Percentiles rank a stretch among this genome's conserved stretches.
Evolutionary conservation across 805 yeast genomes (phyloP).

Genomic region (Yarrowia porcina): DNA sequence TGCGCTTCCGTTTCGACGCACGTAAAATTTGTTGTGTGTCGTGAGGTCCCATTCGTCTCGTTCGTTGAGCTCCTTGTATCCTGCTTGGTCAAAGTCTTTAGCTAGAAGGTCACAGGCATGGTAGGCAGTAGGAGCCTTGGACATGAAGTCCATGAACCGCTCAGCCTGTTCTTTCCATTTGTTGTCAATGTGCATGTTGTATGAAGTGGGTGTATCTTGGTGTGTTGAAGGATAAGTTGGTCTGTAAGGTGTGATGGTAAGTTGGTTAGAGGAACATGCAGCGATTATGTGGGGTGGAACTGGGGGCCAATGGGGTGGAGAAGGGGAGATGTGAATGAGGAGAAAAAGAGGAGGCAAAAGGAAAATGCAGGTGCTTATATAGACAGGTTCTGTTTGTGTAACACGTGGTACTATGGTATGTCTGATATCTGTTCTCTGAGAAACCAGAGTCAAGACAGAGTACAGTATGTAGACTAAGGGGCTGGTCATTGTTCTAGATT

Average conservation of each 20-base stretch:
- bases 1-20: conserved; percentile 63
- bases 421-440: too few relatives aligned
- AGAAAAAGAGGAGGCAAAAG: too few relatives aligned
- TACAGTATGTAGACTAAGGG: not conserved
- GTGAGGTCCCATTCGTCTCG: conserved; percentile 53
- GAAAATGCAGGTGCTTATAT: too few relatives aligned
- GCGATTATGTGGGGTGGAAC: conserved; percentile 5
- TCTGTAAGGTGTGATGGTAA: not conserved
- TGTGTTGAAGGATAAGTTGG: not conserved
- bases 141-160: conserved; percentile 69
- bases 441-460: too few relatives aligned
- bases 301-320: not conserved
- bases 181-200: too few relatives aligned
- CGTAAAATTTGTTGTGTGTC: conserved; percentile 52
- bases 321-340: too few relatives aligned
- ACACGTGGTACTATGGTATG: too few relatives aligned
- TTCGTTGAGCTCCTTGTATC: conserved; percentile 66
- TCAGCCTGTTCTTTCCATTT: conserved; percentile 31
- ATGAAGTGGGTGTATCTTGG: not conserved
- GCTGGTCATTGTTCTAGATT: not conserved
- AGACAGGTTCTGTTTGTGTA: too few relatives aligned
- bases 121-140: conserved; percentile 67
- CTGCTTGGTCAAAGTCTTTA: conserved; percentile 50
- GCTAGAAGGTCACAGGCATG: conserved; percentile 62
- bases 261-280: not conserved